phyloP scores from a whole-genome alignment of 2,329 filamentous ascomycete genomes.

The Nigrograna mackinnonii region DNA sequence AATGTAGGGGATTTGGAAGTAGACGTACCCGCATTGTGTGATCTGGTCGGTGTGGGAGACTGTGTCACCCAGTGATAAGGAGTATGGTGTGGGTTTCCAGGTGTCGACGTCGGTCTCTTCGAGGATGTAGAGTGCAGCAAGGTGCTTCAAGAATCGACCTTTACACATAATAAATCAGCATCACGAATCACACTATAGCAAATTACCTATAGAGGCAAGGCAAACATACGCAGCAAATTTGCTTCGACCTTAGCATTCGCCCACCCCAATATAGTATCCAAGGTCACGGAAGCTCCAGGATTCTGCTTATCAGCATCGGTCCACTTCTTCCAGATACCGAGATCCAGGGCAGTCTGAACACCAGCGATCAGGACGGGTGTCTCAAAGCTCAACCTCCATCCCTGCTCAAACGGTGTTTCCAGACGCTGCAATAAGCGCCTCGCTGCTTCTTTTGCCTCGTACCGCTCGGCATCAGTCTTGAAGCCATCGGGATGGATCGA shows the following conservation, averaged over 20 bases:
- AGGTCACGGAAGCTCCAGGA: background rate
- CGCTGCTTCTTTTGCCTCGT: slow-evolving; percentile 10
- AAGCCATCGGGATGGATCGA: slow-evolving; percentile 3
- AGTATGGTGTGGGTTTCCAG: slow-evolving; percentile 7
- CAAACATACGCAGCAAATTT: background rate
- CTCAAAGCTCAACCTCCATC: slow-evolving; percentile 7
- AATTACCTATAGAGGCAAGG: background rate
- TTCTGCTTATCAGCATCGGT: slow-evolving; percentile 4
- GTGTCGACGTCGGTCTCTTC: slow-evolving; percentile 7
- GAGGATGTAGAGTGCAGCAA: slow-evolving; percentile 2
- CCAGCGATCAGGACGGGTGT: slow-evolving; percentile 7
- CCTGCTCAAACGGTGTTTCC: slow-evolving; percentile 8
- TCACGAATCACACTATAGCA: no score
- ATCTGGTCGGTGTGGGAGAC: slow-evolving; percentile 5
- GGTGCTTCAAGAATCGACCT: slow-evolving; percentile 6
- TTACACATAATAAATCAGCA: slow-evolving; percentile 1
- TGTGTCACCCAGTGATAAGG: slow-evolving; percentile 6
- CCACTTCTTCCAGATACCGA: slow-evolving; percentile 8
- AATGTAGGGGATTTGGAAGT: background rate
- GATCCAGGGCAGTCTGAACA: slow-evolving; percentile 6
- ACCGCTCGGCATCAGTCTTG: slow-evolving; percentile 6
- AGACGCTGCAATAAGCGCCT: slow-evolving; percentile 9
- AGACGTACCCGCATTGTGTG: slow-evolving; percentile 7
- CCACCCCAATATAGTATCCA: slow-evolving; percentile 4
- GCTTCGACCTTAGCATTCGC: background rate